Percentiles rank a stretch among this genome's conserved stretches.
Evolutionary conservation across 1,139 yeast species (phyloP).

Genomic region (Geotrichum cucujoidarum): DNA sequence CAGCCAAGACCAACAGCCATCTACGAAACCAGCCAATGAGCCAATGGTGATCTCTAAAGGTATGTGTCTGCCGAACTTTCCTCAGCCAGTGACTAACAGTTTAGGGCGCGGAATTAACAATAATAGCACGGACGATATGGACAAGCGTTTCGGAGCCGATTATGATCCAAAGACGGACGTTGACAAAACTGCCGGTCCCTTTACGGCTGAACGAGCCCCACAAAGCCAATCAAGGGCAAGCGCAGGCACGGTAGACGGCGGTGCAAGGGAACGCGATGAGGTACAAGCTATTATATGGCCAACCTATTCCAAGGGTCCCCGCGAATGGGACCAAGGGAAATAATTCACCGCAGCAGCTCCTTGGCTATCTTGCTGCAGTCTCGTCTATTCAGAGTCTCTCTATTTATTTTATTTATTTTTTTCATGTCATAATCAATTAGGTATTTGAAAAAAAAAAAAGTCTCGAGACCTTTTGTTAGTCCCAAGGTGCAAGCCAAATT

Average conservation of each 20-base stretch:
- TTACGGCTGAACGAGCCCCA: no score
- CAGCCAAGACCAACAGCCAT: no score
- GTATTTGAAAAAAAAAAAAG: neutral
- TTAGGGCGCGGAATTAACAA: conserved; percentile 6
- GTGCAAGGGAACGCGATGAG: neutral
- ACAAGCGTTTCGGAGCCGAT: neutral
- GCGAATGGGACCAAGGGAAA: conserved; percentile 14
- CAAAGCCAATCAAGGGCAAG: no score
- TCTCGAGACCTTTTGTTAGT: no score
- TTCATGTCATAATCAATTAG: neutral
- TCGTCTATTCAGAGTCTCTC: no score
- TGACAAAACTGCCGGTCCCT: neutral
- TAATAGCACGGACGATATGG: neutral
- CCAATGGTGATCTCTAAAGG: neutral
- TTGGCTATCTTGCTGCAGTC: no score
- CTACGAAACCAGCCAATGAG: no score
- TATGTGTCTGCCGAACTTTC: neutral
- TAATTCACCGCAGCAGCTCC: neutral
- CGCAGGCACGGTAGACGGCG: neutral
- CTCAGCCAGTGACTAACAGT: neutral
- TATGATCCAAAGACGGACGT: conserved; percentile 8
- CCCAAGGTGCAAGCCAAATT: no score
- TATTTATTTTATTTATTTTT: conserved; percentile 1
- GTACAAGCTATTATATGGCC: conserved; percentile 7
- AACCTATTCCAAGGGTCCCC: conserved; percentile 5